Conservation (phyloP, 208 protist species). For the Leishmania gerbilli region DNA sequence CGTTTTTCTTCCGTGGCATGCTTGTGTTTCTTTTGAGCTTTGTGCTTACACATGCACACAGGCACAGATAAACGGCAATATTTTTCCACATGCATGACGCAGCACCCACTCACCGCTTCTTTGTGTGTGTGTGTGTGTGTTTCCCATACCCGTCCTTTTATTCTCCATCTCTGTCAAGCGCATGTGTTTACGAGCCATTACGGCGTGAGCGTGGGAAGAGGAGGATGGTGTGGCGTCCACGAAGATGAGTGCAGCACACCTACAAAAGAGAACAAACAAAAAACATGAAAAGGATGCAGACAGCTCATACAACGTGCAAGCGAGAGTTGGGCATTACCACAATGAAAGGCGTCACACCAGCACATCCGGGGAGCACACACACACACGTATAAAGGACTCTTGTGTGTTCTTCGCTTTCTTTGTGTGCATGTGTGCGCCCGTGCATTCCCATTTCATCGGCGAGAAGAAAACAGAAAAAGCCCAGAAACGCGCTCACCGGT, state of each 20-base stretch:
- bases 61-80: not conserved
- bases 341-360: not conserved
- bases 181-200: not conserved
- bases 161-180: slow-evolving; percentile 3
- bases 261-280: not conserved
- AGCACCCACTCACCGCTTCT: not conserved
- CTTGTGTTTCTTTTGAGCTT: not conserved
- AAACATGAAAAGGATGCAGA: not conserved
- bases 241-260: not conserved
- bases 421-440: slow-evolving; percentile 1
- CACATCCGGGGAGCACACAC: not conserved
- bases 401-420: not conserved
- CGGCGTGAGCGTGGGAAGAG: not conserved
- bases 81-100: not conserved
- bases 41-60: not conserved
- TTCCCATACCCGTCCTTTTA: not conserved
- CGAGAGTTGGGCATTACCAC: not conserved
- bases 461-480: not conserved
- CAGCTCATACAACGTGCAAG: not conserved
- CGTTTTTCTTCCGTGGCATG: not conserved
- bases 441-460: not conserved
- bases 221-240: not conserved
- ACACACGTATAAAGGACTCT: not conserved
- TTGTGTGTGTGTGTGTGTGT: not conserved
- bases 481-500: not conserved